Evolutionary conservation across 2,329 filamentous ascomycete species (phyloP).

Genomic region (Paraphoma sp.): DNA sequence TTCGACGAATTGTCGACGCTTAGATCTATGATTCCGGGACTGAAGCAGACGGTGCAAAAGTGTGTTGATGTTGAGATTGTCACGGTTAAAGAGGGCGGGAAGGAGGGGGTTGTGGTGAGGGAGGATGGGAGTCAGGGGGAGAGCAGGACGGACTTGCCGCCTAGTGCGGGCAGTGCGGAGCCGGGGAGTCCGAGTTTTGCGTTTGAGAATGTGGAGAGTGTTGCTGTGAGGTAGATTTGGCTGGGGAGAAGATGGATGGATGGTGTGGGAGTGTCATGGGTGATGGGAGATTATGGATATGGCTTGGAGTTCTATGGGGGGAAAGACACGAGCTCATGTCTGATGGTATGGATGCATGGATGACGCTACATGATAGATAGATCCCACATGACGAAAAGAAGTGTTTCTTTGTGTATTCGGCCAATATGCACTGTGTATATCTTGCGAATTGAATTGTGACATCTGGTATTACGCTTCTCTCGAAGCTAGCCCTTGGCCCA

Average conservation of each 20-base stretch:
- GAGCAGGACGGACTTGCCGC: conserved; percentile 63
- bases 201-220: conserved; percentile 75
- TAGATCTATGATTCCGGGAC: conserved; percentile 75
- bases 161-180: conserved; percentile 74
- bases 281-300: not conserved
- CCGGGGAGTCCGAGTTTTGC: conserved; percentile 83
- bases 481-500: too few relatives aligned
- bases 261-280: not conserved
- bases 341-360: not conserved
- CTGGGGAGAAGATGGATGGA: not conserved
- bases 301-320: not conserved
- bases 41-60: conserved; percentile 76
- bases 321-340: not conserved
- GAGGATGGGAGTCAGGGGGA: conserved; percentile 63
- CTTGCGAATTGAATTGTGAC: too few relatives aligned
- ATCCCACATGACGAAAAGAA: not conserved
- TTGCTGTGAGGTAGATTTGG: conserved; percentile 26
- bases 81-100: conserved; percentile 72
- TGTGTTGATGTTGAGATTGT: conserved; percentile 76
- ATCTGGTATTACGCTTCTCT: too few relatives aligned
- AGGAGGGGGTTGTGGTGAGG: conserved; percentile 64
- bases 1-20: conserved; percentile 86
- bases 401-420: too few relatives aligned
- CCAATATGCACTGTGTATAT: too few relatives aligned
- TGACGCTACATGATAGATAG: not conserved